These are phyloP conservation scores for Colletotrichum falcatum DNA, from an alignment of 2,329 filamentous ascomycete species.

Conservation along the genomic window DNA sequence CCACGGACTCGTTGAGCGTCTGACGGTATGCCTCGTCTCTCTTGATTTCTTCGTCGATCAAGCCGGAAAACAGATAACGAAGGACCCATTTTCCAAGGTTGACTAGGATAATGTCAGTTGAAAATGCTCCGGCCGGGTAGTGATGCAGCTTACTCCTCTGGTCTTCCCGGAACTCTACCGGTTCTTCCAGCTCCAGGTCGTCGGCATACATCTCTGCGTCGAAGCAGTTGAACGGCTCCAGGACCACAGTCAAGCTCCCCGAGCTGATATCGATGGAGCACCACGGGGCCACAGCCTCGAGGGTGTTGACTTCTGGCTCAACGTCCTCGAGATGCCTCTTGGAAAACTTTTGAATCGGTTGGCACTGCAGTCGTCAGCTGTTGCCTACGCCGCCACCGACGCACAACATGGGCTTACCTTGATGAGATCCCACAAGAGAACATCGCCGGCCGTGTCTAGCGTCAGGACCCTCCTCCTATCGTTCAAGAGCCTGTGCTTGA, in stretches of 20 bases:
- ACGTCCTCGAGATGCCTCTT: slow-evolving; percentile 96
- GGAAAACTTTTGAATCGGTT: slow-evolving; percentile 90
- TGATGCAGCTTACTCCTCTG: slow-evolving; percentile 78
- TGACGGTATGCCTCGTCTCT: slow-evolving; percentile 82
- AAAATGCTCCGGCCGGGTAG: neutral
- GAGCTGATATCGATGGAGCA: slow-evolving; percentile 95
- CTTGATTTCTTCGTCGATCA: slow-evolving; percentile 91
- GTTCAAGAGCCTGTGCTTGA: slow-evolving; percentile 93
- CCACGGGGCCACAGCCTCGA: slow-evolving; percentile 93
- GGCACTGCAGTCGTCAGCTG: slow-evolving; percentile 69
- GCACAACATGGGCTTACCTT: slow-evolving; percentile 64
- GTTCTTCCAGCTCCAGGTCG: slow-evolving; percentile 79
- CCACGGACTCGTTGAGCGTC: slow-evolving; percentile 72
- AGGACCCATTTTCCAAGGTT: slow-evolving; percentile 98
- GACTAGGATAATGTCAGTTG: slow-evolving; percentile 65
- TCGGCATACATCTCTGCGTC: slow-evolving; percentile 98
- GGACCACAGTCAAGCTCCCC: slow-evolving; percentile 87
- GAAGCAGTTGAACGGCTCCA: slow-evolving; percentile 96
- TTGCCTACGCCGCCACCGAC: neutral
- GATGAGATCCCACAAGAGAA: slow-evolving; percentile 93
- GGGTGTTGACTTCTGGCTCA: slow-evolving; percentile 85
- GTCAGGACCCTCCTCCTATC: slow-evolving; percentile 91
- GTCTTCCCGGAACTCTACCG: slow-evolving; percentile 88
- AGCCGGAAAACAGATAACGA: slow-evolving; percentile 87
- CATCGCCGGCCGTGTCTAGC: slow-evolving; percentile 93